These are phyloP conservation scores for Paramecium sexaurelia DNA, from an alignment of 73 alveolate species.

Conservation along the genomic window DNA sequence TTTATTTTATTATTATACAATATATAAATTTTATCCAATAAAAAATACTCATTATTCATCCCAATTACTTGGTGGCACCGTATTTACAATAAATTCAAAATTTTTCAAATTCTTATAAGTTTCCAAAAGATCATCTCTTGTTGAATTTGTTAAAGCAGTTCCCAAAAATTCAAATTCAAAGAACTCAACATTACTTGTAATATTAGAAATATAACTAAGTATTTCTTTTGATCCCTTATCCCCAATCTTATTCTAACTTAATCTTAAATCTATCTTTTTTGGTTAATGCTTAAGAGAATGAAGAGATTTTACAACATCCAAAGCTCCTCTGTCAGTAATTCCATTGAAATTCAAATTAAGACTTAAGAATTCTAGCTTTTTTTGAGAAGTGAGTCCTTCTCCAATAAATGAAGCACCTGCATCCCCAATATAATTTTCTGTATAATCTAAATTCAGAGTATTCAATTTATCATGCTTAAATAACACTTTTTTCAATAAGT, in stretches of 20 bases:
- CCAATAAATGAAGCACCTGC: constrained; percentile 50
- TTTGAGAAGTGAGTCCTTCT: neutral
- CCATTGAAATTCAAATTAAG: neutral
- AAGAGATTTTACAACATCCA: neutral
- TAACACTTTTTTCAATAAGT: constrained; percentile 20
- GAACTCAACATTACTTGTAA: neutral
- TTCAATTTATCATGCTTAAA: constrained; percentile 54
- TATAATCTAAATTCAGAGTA: neutral
- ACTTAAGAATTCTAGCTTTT: neutral
- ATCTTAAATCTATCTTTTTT: neutral
- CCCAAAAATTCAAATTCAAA: constrained; percentile 47
- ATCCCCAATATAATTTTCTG: constrained; percentile 28
- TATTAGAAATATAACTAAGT: neutral
- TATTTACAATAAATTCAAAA: neutral
- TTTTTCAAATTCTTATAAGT: neutral
- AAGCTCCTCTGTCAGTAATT: constrained; percentile 17
- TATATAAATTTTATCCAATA: too few species aligned
- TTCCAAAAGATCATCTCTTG: constrained; percentile 31
- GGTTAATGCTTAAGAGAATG: neutral
- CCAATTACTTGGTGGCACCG: constrained; percentile 51
- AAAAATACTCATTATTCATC: constrained; percentile 24
- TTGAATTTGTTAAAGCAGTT: constrained; percentile 61
- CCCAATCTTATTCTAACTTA: neutral
- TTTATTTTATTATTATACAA: too few species aligned
- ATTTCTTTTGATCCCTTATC: constrained; percentile 29